Conservation (phyloP, 2,329 filamentous ascomycete genomes). For the Hymenoscyphus repandus region DNA sequence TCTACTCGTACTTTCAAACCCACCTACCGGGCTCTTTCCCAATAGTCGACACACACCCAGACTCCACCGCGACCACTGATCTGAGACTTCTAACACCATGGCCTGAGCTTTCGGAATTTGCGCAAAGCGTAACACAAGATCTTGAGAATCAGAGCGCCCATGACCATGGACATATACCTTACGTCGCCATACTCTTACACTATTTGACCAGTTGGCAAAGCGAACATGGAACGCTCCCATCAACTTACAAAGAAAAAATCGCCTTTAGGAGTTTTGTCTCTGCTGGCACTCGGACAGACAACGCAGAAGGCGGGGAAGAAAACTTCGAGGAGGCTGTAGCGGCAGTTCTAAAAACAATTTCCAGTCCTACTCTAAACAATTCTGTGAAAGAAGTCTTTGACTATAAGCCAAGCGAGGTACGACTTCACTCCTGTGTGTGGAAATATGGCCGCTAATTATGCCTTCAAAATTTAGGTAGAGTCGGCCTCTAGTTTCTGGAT, state of each 20-base stretch:
- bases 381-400: constrained; percentile 74
- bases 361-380: constrained; percentile 59
- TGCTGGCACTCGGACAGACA: constrained; percentile 62
- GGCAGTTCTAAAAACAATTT: constrained; percentile 84
- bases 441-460: neutral
- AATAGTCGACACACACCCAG: constrained; percentile 93
- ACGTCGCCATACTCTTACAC: constrained; percentile 75
- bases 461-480: constrained; percentile 37
- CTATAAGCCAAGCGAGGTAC: constrained; percentile 49
- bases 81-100: constrained; percentile 80
- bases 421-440: neutral
- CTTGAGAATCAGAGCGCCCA: constrained; percentile 69
- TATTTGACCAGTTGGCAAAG: constrained; percentile 77
- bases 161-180: constrained; percentile 88
- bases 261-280: constrained; percentile 71
- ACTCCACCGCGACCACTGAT: constrained; percentile 78
- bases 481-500: constrained; percentile 71
- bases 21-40: constrained; percentile 75
- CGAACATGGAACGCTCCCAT: constrained; percentile 64
- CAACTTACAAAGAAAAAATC: constrained; percentile 77
- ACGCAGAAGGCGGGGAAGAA: constrained; percentile 83
- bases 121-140: constrained; percentile 58
- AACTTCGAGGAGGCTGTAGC: constrained; percentile 92
- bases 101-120: constrained; percentile 70
- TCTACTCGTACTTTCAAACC: constrained; percentile 85